Evolutionary conservation across 225 moss, liverwort and hornwort species (phyloP), one percentile per base, ranked within the genome.

Genomic region (Lunularia cruciata): DNA sequence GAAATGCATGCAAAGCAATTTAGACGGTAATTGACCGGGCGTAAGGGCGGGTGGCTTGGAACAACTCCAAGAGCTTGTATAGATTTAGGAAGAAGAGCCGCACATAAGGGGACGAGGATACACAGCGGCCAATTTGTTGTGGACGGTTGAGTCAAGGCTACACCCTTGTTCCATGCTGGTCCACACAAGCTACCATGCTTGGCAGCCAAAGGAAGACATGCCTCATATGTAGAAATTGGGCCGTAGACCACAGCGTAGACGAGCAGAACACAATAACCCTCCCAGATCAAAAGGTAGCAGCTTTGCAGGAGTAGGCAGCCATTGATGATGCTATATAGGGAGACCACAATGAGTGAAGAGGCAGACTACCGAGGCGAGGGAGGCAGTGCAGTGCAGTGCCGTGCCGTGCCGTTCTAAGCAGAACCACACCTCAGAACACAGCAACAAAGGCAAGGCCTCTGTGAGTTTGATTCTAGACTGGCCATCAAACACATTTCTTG

Each of bases 401-500:
- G 89, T 92, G 94, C 91, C 91, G 89, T 95, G 91, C 87, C 87
- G 86, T 90, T 85, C 92, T 91, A 91, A 89, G 94, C 95, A 95
- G 79, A 83, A 84, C 87, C 93, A 88, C 96, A 93, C 90, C 93
- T 92, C 96, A 93, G 86, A 93, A 98, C 92, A 98, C 93, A 98
- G 89, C 89, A 98, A 93, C 98, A 89, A 90, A 88, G 89, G 89
- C 89, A 89, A 98, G 86, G 90, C 88, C 93, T 89, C 81, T 83
- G 91, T 98, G 86, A 96, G 90, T 87, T 90, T 37, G 79, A 85
- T 67, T 76, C 85, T 80, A 72, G 81, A 45, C 73, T 69, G 70
- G 76, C 64, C 80, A 88, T 73, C 73, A 81, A 36, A 75, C 51
- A 81, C 65, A 78, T 75, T 74, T 72, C 75, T 76, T 65, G 46